A percentile compares a stretch with the other conserved stretches of the same genome.
phyloP scores from a whole-genome alignment of 148 eudicot species.

The Nepenthes gracilis region DNA sequence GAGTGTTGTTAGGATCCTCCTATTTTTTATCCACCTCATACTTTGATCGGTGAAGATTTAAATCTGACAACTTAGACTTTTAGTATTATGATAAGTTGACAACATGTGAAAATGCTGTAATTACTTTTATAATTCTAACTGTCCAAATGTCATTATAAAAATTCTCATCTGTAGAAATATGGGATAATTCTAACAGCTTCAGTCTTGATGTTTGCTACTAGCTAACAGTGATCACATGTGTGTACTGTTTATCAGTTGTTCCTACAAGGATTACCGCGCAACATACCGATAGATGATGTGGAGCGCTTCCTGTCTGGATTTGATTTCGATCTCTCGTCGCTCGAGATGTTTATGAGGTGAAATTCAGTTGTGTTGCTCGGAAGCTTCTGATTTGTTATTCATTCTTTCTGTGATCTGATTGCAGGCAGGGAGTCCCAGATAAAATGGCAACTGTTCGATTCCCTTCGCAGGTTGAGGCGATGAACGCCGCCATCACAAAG shows the following conservation, averaged over 20 bases:
- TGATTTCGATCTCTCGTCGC: constrained; percentile 35
- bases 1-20: too few species aligned
- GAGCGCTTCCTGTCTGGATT: constrained; percentile 62
- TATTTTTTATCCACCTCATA: too few species aligned
- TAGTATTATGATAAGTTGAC: too few species aligned
- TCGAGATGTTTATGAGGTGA: constrained; percentile 43
- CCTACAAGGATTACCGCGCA: constrained; percentile 48
- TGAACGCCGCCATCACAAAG: constrained; percentile 49
- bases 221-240: too few species aligned
- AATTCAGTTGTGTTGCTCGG: background rate
- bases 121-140: too few species aligned
- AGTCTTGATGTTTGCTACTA: too few species aligned
- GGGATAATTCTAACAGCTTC: too few species aligned
- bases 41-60: too few species aligned
- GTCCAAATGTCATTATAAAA: too few species aligned
- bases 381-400: background rate
- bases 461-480: constrained; percentile 43
- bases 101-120: too few species aligned
- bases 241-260: constrained; percentile 28
- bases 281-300: constrained; percentile 41
- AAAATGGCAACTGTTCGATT: constrained; percentile 48
- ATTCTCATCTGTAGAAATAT: too few species aligned
- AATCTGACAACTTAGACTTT: too few species aligned
- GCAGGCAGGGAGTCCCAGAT: constrained; percentile 28
- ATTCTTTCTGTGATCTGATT: background rate